Evolutionary conservation across 1,284 basidiomycete species (phyloP).

Genomic region (Ceratobasidium sp.): DNA sequence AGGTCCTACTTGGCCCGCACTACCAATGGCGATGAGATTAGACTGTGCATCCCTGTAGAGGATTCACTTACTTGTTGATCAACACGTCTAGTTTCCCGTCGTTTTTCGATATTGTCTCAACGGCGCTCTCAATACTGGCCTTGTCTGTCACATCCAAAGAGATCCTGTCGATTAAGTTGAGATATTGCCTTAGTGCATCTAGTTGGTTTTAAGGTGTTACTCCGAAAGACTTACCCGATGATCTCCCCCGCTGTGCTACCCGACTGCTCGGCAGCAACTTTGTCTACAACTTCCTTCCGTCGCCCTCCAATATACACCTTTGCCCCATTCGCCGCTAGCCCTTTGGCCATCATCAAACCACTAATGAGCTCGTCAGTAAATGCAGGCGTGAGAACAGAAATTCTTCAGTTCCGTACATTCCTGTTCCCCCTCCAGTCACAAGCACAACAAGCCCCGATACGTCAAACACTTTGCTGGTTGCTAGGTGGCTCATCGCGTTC

Average conservation of each 20-base stretch:
- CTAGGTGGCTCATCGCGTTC: constrained; percentile 18
- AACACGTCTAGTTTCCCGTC: constrained; percentile 81
- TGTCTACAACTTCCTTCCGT: constrained; percentile 70
- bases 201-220: not conserved
- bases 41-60: not conserved
- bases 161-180: constrained; percentile 58
- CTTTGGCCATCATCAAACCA: constrained; percentile 74
- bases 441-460: constrained; percentile 72
- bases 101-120: constrained; percentile 62
- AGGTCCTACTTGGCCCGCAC: constrained; percentile 78
- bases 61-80: constrained; percentile 74
- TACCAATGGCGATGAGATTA: constrained; percentile 52
- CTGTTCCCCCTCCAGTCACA: constrained; percentile 83
- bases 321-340: constrained; percentile 79
- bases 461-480: constrained; percentile 59
- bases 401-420: constrained; percentile 63
- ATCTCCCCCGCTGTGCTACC: too few relatives aligned
- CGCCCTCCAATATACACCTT: constrained; percentile 84
- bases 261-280: constrained; percentile 57
- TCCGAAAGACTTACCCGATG: constrained; percentile 24
- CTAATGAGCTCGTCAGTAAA: constrained; percentile 54
- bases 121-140: constrained; percentile 68
- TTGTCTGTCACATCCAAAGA: constrained; percentile 77
- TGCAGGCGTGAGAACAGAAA: too few relatives aligned
- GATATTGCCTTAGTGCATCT: not conserved